phyloP scores from a whole-genome alignment of 257 asterid genomes.

The Nicotiana undulata region DNA sequence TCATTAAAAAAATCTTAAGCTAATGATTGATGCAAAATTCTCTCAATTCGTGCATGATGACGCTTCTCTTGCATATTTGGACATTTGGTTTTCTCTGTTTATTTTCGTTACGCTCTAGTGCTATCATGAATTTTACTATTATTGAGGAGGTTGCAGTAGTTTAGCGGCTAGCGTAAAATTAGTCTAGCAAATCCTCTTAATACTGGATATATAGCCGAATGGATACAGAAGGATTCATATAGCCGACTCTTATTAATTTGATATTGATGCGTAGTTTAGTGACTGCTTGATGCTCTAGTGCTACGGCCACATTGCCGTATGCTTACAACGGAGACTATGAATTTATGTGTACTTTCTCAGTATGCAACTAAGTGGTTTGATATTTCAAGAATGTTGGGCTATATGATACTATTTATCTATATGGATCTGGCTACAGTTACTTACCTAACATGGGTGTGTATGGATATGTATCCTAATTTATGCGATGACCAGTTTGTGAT shows the following conservation, averaged over 20 bases:
- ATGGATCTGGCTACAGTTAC: neutral
- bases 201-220: neutral
- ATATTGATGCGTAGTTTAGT: neutral
- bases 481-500: neutral
- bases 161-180: neutral
- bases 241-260: neutral
- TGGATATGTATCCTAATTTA: neutral
- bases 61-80: neutral
- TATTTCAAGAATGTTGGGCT: neutral
- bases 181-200: neutral
- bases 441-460: neutral
- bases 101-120: neutral
- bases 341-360: neutral
- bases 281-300: neutral
- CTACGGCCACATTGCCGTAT: neutral
- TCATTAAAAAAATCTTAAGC: neutral
- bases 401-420: neutral
- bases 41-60: neutral
- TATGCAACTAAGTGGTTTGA: neutral
- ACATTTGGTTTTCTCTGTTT: neutral
- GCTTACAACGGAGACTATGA: neutral
- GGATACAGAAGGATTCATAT: neutral
- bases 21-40: neutral
- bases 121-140: too few relatives aligned
- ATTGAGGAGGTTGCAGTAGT: too few relatives aligned